Evolutionary conservation across 1,284 basidiomycete genomes (phyloP).

Genomic region (Ceratobasidium papillatum): DNA sequence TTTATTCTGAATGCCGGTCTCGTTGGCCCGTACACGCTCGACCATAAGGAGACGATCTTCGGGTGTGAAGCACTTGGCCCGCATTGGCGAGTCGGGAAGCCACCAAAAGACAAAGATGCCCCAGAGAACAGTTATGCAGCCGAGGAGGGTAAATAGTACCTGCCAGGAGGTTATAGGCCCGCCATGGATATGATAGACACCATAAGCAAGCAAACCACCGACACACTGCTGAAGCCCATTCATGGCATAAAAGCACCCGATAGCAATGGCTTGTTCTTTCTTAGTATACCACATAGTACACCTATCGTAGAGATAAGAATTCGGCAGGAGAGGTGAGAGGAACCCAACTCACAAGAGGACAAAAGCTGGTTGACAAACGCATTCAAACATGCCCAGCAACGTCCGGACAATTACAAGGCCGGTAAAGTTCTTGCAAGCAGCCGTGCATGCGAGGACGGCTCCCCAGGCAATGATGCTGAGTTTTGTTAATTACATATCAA

Average conservation of each 20-base stretch:
- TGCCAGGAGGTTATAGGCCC: conserved; percentile 62
- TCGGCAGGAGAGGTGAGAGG: neutral
- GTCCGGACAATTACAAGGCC: conserved; percentile 61
- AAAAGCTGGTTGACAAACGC: conserved; percentile 62
- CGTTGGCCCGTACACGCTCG: conserved; percentile 64
- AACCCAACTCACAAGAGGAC: conserved; percentile 49
- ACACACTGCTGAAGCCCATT: conserved; percentile 64
- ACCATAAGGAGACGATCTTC: conserved; percentile 63
- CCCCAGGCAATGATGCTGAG: conserved; percentile 60
- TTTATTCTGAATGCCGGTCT: conserved; percentile 64
- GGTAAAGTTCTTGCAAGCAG: conserved; percentile 59
- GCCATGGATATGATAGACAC: conserved; percentile 58
- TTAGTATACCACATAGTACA: conserved; percentile 65
- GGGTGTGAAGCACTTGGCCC: conserved; percentile 59
- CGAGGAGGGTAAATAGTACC: conserved; percentile 59
- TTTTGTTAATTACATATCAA: neutral
- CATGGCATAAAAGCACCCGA: conserved; percentile 62
- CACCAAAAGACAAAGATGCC: conserved; percentile 61
- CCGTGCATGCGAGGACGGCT: conserved; percentile 59
- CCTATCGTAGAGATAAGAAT: neutral
- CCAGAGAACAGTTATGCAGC: conserved; percentile 59
- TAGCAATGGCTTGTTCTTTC: conserved; percentile 61
- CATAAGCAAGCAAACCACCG: conserved; percentile 62
- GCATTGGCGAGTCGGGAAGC: conserved; percentile 63
- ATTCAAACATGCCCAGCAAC: conserved; percentile 61